A percentile compares a stretch with the other conserved stretches of the same genome.
Conservation (phyloP, 1,284 basidiomycete species). For the Xerocomus amazonicus region DNA sequence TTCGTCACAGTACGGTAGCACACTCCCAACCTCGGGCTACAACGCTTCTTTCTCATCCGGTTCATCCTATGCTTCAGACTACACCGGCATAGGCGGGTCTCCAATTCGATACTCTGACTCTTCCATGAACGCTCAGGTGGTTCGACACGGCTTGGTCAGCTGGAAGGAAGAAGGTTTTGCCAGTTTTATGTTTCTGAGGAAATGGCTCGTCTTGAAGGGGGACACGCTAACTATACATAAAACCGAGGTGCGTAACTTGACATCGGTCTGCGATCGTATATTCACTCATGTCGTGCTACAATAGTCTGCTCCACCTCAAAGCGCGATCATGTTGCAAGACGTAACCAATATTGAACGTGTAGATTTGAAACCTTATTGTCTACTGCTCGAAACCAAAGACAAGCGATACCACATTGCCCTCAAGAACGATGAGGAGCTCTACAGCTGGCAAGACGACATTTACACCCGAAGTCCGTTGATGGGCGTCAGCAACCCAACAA, state of each 20-base stretch:
- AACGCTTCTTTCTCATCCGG: slow-evolving; percentile 55
- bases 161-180: slow-evolving; percentile 90
- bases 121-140: slow-evolving; percentile 40
- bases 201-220: slow-evolving; percentile 87
- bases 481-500: slow-evolving; percentile 92
- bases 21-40: slow-evolving; percentile 52
- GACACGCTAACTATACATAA: slow-evolving; percentile 84
- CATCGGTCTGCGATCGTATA: slow-evolving; percentile 1
- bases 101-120: slow-evolving; percentile 56
- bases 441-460: slow-evolving; percentile 96
- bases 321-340: slow-evolving; percentile 68
- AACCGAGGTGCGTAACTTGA: slow-evolving; percentile 69
- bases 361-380: slow-evolving; percentile 90
- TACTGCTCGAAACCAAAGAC: slow-evolving; percentile 82
- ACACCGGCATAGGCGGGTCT: slow-evolving; percentile 74
- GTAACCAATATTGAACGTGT: slow-evolving; percentile 87
- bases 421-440: slow-evolving; percentile 93
- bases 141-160: slow-evolving; percentile 69
- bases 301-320: slow-evolving; percentile 64
- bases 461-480: slow-evolving; percentile 90
- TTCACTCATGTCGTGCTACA: slow-evolving; percentile 2
- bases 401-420: slow-evolving; percentile 76
- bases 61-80: slow-evolving; percentile 57
- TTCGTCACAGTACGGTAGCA: slow-evolving; percentile 35
- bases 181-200: slow-evolving; percentile 90